Evolutionary conservation across 208 protist genomes (phyloP).

Genomic region (Crithidia thermophila): DNA sequence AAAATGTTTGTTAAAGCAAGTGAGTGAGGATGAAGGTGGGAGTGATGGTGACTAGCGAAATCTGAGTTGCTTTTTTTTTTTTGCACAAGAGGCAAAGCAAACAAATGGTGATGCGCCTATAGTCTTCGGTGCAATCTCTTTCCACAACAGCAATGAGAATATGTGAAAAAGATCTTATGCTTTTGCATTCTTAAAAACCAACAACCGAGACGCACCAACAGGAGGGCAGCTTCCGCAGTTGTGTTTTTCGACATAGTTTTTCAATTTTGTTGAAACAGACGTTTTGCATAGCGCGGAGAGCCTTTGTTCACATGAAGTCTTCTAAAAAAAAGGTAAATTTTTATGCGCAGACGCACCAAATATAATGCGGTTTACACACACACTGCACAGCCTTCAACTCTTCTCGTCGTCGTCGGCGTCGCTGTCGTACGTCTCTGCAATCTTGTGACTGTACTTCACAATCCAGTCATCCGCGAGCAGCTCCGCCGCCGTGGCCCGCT

Average conservation of each 20-base stretch:
- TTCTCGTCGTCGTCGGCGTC: constrained; percentile 1
- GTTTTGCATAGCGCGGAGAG: no score
- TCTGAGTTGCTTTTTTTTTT: no score
- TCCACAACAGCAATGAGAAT: background rate
- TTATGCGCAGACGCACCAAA: no score
- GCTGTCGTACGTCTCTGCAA: constrained; percentile 7
- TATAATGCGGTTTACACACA: no score
- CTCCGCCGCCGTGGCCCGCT: constrained; percentile 36
- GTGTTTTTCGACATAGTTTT: no score
- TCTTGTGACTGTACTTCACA: constrained; percentile 21
- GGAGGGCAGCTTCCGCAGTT: no score
- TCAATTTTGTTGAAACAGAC: no score
- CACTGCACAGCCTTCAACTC: no score
- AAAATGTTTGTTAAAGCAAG: background rate
- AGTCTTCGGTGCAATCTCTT: no score
- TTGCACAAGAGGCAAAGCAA: background rate
- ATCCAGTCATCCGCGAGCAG: constrained; percentile 51
- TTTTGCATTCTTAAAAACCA: background rate
- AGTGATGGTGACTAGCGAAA: no score
- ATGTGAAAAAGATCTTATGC: background rate
- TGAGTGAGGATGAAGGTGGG: background rate
- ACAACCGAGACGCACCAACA: background rate
- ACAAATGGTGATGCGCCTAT: background rate
- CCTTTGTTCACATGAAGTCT: no score
- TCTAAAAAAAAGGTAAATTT: no score